Base-by-base conservation (phyloP, 345 rosid genomes). In the Moringa oleifera region DNA sequence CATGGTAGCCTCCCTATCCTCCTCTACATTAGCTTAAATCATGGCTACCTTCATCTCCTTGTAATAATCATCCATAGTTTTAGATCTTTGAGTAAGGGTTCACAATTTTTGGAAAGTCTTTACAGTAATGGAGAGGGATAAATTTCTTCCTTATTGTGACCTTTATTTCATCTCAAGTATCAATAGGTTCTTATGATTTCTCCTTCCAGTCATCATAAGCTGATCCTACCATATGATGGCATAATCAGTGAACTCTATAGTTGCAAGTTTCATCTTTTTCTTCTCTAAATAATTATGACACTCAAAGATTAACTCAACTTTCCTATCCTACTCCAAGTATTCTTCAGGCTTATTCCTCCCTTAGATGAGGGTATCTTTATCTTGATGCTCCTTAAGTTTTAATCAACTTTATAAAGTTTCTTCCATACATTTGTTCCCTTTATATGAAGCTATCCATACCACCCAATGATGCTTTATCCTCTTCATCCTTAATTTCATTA, bases 221-320 rank as follows among this genome's bases (percentile, higher is more conserved):
- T n/a, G 33, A 61, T 53, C 61, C 17, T 20, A 54, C 46, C 54
- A 68, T 5, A 61, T 22, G 10, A 60, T 21, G 53, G 21, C 53
- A 62, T 69, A 62, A 46, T 69, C 22, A 16, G 8, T 17, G 1
- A 51, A 31, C 25, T 49, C 51, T 41, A 59, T 0, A 0, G 2
- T 15, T 25, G 20, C 25, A 17, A 55, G 28, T 23, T 62, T 62
- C 22, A 62, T 36, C 10, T 62, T n/a, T n/a, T 62, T 54, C 1
- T 4, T 15, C 25, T 69, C 1, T 0, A 0, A 69, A 13, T 61
- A 61, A 19, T n/a, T 28, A 12, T 62, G 53, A 10, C 17, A 54
- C 12, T 55, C 25, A 53, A 68, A 54, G 1, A 61, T 16, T 23
- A 61, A n/a, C 23, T 68, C 67, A 25, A 52, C 21, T 12, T 19